phyloP scores from a whole-genome alignment of 2,329 filamentous ascomycete species.

The Zarea fungicola region DNA sequence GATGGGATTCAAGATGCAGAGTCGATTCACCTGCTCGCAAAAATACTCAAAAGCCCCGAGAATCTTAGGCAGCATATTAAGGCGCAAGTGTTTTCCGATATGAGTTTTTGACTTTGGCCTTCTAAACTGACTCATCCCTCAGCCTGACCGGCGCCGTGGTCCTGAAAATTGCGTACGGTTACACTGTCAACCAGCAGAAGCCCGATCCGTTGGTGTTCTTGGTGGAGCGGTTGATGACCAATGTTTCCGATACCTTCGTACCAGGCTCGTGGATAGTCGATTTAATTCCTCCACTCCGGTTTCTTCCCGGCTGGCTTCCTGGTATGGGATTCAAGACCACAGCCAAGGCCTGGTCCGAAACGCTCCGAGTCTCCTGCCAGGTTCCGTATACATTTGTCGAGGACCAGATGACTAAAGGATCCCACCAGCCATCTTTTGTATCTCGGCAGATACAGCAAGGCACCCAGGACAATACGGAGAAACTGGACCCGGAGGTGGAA shows the following conservation, averaged over 20 bases:
- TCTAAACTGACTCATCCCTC: background rate
- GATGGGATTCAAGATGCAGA: slow-evolving; percentile 11
- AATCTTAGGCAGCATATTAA: slow-evolving; percentile 9
- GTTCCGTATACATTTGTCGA: slow-evolving; percentile 27
- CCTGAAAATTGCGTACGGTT: slow-evolving; percentile 27
- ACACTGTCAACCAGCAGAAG: slow-evolving; percentile 26
- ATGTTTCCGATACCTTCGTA: slow-evolving; percentile 23
- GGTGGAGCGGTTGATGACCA: slow-evolving; percentile 24
- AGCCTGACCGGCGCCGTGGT: slow-evolving; percentile 26
- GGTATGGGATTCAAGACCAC: slow-evolving; percentile 26
- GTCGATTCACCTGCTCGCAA: slow-evolving; percentile 7
- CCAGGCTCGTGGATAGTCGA: slow-evolving; percentile 31
- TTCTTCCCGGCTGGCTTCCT: slow-evolving; percentile 27
- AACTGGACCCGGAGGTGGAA: background rate
- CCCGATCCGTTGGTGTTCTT: slow-evolving; percentile 26
- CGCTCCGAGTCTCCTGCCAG: slow-evolving; percentile 17
- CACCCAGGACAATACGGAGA: background rate
- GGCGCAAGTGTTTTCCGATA: slow-evolving; percentile 7
- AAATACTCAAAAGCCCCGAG: slow-evolving; percentile 1
- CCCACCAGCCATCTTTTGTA: slow-evolving; percentile 22
- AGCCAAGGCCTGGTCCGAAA: slow-evolving; percentile 22
- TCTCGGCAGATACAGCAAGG: slow-evolving; percentile 14
- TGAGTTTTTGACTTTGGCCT: background rate
- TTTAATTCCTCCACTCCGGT: slow-evolving; percentile 24
- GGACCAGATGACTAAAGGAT: slow-evolving; percentile 21